Percentiles rank a stretch among this genome's conserved stretches.
Evolutionary conservation across 2,329 filamentous ascomycete genomes (phyloP).

Genomic region (Pseudogymnoascus sp.): DNA sequence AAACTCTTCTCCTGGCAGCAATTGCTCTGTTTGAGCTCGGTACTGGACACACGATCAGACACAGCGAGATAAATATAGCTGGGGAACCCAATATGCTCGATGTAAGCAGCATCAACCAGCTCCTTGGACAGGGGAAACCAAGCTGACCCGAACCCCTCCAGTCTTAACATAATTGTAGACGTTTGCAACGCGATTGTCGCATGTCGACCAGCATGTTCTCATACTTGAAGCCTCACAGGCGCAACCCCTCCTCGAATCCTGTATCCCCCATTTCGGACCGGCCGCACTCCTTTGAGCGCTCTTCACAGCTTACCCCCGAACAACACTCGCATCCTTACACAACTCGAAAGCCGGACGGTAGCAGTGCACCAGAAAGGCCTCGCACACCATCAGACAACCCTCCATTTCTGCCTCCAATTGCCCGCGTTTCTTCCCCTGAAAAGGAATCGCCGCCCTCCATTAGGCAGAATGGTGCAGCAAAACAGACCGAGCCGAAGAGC

Average conservation of each 20-base stretch:
- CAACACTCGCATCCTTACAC: constrained; percentile 24
- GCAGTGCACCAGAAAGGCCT: not conserved
- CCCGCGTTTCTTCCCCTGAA: constrained; percentile 29
- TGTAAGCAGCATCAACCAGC: not conserved
- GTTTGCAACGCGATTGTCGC: constrained; percentile 4
- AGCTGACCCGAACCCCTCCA: not conserved
- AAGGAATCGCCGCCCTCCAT: constrained; percentile 12
- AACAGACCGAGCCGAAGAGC: not conserved
- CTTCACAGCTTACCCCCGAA: constrained; percentile 14
- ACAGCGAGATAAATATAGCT: not conserved
- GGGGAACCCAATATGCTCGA: not conserved
- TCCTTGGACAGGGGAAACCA: not conserved
- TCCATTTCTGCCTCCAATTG: constrained; percentile 38
- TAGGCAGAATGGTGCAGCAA: constrained; percentile 11
- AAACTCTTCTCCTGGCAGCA: not conserved
- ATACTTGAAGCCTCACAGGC: constrained; percentile 29
- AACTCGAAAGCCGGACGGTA: constrained; percentile 20
- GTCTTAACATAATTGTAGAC: not conserved
- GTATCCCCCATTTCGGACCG: constrained; percentile 26
- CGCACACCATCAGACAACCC: constrained; percentile 28
- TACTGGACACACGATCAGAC: not conserved
- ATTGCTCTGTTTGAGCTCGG: not conserved
- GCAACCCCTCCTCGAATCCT: constrained; percentile 26
- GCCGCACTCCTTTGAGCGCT: constrained; percentile 23
- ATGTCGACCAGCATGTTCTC: constrained; percentile 26